phyloP scores from a whole-genome alignment of 2,329 filamentous ascomycete species.

The Lachnellula occidentalis region DNA sequence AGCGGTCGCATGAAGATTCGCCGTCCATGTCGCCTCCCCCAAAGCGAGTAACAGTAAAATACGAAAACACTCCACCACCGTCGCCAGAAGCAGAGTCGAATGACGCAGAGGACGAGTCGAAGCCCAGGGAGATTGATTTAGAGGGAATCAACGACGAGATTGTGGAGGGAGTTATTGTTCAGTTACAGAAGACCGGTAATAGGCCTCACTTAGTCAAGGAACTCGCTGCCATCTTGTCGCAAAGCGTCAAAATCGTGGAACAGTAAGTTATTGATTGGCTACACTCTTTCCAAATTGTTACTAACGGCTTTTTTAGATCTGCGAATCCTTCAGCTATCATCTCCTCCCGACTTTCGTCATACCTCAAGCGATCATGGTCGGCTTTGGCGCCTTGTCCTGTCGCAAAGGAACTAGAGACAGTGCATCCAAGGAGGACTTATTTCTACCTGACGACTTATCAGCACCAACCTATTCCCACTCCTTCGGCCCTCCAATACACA shows the following conservation, averaged over 20 bases:
- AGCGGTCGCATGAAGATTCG: constrained; percentile 64
- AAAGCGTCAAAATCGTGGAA: constrained; percentile 75
- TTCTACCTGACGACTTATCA: constrained; percentile 91
- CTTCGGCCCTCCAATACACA: constrained; percentile 42
- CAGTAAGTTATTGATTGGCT: constrained; percentile 59
- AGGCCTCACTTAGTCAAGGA: constrained; percentile 93
- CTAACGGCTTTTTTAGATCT: constrained; percentile 56
- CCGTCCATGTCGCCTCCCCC: constrained; percentile 40
- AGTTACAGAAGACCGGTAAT: constrained; percentile 85
- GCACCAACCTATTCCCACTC: constrained; percentile 73
- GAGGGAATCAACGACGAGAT: constrained; percentile 91
- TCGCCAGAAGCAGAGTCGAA: constrained; percentile 53
- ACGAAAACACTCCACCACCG: constrained; percentile 74
- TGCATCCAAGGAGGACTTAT: constrained; percentile 91
- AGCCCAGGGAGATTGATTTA: constrained; percentile 61
- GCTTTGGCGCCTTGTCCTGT: constrained; percentile 76
- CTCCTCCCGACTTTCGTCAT: constrained; percentile 83
- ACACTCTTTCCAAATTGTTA: constrained; percentile 8
- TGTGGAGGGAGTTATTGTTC: constrained; percentile 81
- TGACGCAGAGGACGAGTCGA: constrained; percentile 38
- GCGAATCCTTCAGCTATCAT: constrained; percentile 94
- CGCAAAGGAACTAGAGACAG: constrained; percentile 85
- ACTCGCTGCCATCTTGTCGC: constrained; percentile 72
- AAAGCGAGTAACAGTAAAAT: constrained; percentile 37
- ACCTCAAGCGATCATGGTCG: constrained; percentile 82